Evolutionary conservation across 352 stramenopile genomes (phyloP), one percentile per base, ranked within the genome.

Genomic region (Pythium pectinolyticum): DNA sequence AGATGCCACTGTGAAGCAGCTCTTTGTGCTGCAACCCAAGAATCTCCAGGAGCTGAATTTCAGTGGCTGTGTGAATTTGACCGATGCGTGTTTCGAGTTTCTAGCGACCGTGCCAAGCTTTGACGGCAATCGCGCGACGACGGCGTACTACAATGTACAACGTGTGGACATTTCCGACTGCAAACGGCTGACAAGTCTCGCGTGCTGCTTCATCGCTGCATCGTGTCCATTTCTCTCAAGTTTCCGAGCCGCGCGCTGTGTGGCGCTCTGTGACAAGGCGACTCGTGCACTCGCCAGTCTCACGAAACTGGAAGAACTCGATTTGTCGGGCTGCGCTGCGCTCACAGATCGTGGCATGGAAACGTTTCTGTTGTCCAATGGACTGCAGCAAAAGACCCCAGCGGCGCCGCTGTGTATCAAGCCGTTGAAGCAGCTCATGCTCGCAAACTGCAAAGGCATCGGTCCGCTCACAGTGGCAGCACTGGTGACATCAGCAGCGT

Each of bases 131-230:
- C 75, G 73, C 1, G 59, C 69, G 35, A 66, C 77, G 10, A 71
- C 68, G 9, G 72, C 68, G 14, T 90, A 90, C 37, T 68, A 73
- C 14, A 59, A 63, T 28, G 39, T 90, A 12, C n/a, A 40, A 11
- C 69, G 65, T 11, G 40, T 92, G 11, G 80, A 94, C 49, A 63
- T 94, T 20, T 86, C 82, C 1, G 77, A 73, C 3, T 90, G 82
- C 32, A 47, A 24, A 4, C 57, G 28, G 1, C 51, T 92, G 31
- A 90, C 83, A 7, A 78, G 76, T 30, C 69, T 91, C 8, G 74
- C 69, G 22, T 89, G 75, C 43, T 77, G 69, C 15, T 90, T 75
- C 68, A 81, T 94, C 28, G 69, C 78, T n/a, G 73, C 82, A 2
- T 74, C 78, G 1, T 90, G 78, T 71, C 83, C 85, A 35, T 67